phyloP scores from a whole-genome alignment of 1,284 basidiomycete species.

The Vanrija pseudolonga region DNA sequence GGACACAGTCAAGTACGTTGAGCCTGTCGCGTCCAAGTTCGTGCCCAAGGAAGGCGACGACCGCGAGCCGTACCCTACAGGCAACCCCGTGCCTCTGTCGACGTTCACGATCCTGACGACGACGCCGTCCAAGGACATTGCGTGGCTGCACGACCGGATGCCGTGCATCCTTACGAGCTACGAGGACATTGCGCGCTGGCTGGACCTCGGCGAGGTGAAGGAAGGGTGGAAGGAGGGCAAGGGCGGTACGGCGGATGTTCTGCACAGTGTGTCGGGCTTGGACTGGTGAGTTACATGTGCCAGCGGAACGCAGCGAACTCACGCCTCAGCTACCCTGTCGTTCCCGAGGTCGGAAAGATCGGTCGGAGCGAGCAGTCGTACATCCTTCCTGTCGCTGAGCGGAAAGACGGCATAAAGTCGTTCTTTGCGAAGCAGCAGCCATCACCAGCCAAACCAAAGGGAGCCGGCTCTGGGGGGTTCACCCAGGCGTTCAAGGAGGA shows the following conservation, averaged over 20 bases:
- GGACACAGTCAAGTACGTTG: constrained; percentile 61
- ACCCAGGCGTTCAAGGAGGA: neutral
- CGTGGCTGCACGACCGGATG: constrained; percentile 87
- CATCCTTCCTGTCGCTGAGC: constrained; percentile 69
- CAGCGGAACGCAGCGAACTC: neutral
- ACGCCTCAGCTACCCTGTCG: constrained; percentile 70
- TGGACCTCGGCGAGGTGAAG: constrained; percentile 64
- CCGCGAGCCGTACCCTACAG: constrained; percentile 46
- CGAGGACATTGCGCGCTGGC: constrained; percentile 67
- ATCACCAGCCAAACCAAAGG: constrained; percentile 24
- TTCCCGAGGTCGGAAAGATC: constrained; percentile 85
- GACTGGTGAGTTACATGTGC: constrained; percentile 61
- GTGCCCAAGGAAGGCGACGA: constrained; percentile 24
- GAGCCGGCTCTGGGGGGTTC: neutral
- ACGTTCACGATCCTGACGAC: constrained; percentile 91
- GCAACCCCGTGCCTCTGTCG: constrained; percentile 61
- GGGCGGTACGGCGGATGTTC: constrained; percentile 52
- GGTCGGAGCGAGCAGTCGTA: constrained; percentile 76
- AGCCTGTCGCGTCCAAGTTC: constrained; percentile 24
- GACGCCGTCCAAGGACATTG: constrained; percentile 61
- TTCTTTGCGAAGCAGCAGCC: constrained; percentile 69
- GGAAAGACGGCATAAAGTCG: constrained; percentile 83
- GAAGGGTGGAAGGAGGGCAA: constrained; percentile 60
- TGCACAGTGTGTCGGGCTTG: constrained; percentile 68
- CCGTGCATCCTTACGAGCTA: constrained; percentile 73